phyloP scores from a whole-genome alignment of 169 alveolate species.

The Plasmodium gonderi region DNA sequence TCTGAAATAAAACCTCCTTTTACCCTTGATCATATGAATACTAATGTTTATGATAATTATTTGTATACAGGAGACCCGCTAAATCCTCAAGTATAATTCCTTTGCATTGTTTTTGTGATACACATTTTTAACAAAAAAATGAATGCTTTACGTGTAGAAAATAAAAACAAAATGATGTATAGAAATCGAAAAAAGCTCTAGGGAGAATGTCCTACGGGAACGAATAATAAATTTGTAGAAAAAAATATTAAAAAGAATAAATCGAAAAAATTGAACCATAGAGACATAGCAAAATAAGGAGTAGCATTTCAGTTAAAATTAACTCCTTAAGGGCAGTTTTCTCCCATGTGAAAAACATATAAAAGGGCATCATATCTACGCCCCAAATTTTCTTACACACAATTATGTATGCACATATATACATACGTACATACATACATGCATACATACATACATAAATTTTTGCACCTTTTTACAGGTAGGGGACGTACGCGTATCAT shows the following conservation, averaged over 20 bases:
- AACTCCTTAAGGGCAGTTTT: background rate
- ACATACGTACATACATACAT: background rate
- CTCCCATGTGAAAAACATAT: background rate
- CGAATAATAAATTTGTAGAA: too few relatives aligned
- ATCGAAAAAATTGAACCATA: background rate
- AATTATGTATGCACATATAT: background rate
- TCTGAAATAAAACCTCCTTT: constrained; percentile 81
- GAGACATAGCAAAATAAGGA: background rate
- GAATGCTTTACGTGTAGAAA: background rate
- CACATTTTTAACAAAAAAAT: background rate
- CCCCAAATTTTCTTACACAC: too few relatives aligned
- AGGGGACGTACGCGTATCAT: constrained; percentile 65
- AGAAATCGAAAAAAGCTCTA: background rate
- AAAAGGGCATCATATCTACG: background rate
- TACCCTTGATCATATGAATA: constrained; percentile 77
- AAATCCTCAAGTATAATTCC: constrained; percentile 80
- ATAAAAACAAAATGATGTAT: background rate
- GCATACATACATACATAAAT: background rate
- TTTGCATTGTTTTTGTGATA: background rate
- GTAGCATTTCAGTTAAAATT: background rate
- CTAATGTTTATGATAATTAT: constrained; percentile 81
- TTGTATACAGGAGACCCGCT: constrained; percentile 86
- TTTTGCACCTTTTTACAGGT: constrained; percentile 14
- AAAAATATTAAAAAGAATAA: background rate
- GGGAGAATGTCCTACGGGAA: too few relatives aligned